Conservation (phyloP, 805 yeast genomes). For the Brettanomyces nanus region DNA sequence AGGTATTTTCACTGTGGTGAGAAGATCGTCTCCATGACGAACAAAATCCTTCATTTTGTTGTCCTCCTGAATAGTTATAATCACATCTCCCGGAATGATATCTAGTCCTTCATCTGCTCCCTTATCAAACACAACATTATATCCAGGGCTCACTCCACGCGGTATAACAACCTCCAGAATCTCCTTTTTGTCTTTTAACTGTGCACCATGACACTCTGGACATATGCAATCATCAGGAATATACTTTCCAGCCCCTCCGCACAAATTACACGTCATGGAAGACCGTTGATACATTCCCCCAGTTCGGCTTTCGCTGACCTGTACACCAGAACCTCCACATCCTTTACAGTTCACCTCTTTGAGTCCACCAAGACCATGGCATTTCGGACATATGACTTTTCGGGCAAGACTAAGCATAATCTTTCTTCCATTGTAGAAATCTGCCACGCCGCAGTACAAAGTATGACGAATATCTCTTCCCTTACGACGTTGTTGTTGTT, state of each 20-base stretch:
- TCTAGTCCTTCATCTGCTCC: constrained; percentile 59
- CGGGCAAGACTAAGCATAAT: constrained; percentile 47
- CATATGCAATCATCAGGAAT: constrained; percentile 29
- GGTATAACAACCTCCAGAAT: constrained; percentile 44
- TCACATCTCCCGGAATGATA: constrained; percentile 59
- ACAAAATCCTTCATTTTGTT: constrained; percentile 26
- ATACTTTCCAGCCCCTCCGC: constrained; percentile 33
- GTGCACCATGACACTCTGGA: constrained; percentile 35
- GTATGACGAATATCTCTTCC: constrained; percentile 54
- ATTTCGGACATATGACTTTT: constrained; percentile 38
- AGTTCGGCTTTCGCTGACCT: constrained; percentile 30
- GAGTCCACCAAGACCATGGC: constrained; percentile 46
- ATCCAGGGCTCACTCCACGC: constrained; percentile 49
- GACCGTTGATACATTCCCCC: constrained; percentile 38
- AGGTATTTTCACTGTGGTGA: constrained; percentile 14
- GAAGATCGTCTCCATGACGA: constrained; percentile 24
- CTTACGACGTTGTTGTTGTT: constrained; percentile 14
- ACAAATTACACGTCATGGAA: constrained; percentile 36
- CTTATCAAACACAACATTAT: constrained; percentile 42
- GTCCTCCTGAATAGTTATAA: constrained; percentile 38
- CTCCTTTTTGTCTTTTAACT: constrained; percentile 38
- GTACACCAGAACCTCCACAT: constrained; percentile 38
- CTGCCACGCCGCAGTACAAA: constrained; percentile 43
- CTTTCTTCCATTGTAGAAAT: constrained; percentile 50
- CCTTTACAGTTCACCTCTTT: constrained; percentile 24